Percentiles rank a stretch among this genome's conserved stretches.
phyloP scores from a whole-genome alignment of 768 basidiomycete genomes.

The Lepiota brunneoincarnata region DNA sequence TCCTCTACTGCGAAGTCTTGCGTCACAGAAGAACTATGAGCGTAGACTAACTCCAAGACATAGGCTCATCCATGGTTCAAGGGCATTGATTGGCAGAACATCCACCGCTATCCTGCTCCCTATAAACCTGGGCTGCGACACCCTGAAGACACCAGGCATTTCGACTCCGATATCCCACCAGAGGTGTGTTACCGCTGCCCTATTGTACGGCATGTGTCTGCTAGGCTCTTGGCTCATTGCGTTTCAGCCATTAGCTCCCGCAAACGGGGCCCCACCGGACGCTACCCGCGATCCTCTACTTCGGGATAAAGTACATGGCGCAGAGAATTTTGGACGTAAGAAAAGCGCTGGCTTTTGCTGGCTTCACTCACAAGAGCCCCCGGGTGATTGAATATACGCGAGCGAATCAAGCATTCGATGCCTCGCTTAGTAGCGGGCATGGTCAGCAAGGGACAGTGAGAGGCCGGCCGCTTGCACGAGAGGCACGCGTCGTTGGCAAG shows the following conservation, averaged over 20 bases:
- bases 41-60: conserved; percentile 15
- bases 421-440: conserved; percentile 41
- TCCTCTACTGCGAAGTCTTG: conserved; percentile 4
- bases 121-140: conserved; percentile 82
- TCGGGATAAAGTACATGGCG: conserved; percentile 80
- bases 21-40: not conserved
- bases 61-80: conserved; percentile 89
- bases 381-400: conserved; percentile 74
- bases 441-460: conserved; percentile 48
- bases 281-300: conserved; percentile 89
- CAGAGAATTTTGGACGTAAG: conserved; percentile 85
- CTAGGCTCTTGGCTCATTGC: conserved; percentile 19
- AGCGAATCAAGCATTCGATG: conserved; percentile 71
- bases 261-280: conserved; percentile 80
- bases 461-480: conserved; percentile 65
- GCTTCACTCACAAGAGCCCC: conserved; percentile 89
- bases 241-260: conserved; percentile 84
- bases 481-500: conserved; percentile 58
- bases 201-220: conserved; percentile 22
- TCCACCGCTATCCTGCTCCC: conserved; percentile 81
- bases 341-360: conserved; percentile 88
- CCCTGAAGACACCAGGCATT: conserved; percentile 90
- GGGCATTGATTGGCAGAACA: conserved; percentile 86
- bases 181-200: conserved; percentile 57
- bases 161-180: conserved; percentile 90